Percentiles rank a stretch among this genome's conserved stretches.
These are phyloP conservation scores for Aphanomyces cochlioides DNA, from an alignment of 352 stramenopile genomes.

Conservation along the genomic window DNA sequence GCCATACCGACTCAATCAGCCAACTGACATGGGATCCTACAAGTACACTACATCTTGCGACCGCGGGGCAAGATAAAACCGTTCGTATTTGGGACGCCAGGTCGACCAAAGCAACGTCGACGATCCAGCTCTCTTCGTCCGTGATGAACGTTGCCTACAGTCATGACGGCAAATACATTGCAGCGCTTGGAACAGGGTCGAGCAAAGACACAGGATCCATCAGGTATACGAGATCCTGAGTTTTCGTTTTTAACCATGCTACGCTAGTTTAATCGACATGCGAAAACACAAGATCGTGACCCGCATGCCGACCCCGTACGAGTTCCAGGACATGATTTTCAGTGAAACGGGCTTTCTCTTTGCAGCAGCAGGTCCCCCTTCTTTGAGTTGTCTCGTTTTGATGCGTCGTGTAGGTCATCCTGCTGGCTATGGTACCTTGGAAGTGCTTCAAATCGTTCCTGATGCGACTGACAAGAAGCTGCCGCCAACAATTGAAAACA, in stretches of 20 bases:
- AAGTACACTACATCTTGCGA: conserved; percentile 53
- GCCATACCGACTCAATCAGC: conserved; percentile 68
- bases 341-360: conserved; percentile 74
- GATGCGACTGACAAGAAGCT: conserved; percentile 58
- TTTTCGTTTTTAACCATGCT: not conserved
- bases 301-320: conserved; percentile 74
- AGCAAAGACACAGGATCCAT: conserved; percentile 37
- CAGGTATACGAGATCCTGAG: not conserved
- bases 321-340: conserved; percentile 82
- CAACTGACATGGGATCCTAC: conserved; percentile 77
- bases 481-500: conserved; percentile 74
- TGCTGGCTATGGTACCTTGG: conserved; percentile 68
- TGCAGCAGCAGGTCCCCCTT: conserved; percentile 49
- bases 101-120: conserved; percentile 69
- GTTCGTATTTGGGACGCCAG: conserved; percentile 83
- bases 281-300: conserved; percentile 75
- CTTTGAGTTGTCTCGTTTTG: not conserved
- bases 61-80: conserved; percentile 71
- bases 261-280: conserved; percentile 61
- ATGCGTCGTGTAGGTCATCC: conserved; percentile 45
- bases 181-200: conserved; percentile 65
- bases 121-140: conserved; percentile 66
- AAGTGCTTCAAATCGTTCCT: conserved; percentile 72
- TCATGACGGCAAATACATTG: conserved; percentile 77
- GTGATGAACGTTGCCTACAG: conserved; percentile 78